Conservation (phyloP, 2,329 filamentous ascomycete species). For the Scopulariopsis brevicaulis region DNA sequence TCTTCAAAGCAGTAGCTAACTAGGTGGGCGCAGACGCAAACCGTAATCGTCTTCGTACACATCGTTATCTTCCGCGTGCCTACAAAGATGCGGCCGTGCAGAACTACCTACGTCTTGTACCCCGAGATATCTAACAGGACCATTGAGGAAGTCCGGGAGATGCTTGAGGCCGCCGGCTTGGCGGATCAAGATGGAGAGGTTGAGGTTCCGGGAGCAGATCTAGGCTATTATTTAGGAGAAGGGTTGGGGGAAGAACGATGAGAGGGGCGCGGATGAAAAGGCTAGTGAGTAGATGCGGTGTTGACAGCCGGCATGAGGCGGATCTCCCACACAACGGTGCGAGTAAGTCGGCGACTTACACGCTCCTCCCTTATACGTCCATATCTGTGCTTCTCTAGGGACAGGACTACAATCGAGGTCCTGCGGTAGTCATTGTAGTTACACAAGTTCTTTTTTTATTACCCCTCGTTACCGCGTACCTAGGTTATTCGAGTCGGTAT, state of each 20-base stretch:
- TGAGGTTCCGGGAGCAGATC: conserved; percentile 14
- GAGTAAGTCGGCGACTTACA: no score
- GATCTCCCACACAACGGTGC: no score
- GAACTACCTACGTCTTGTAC: conserved; percentile 26
- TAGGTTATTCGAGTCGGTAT: no score
- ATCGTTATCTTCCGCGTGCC: conserved; percentile 40
- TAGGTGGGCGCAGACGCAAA: conserved; percentile 34
- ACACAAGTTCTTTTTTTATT: no score
- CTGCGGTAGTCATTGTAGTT: no score
- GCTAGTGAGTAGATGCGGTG: no score
- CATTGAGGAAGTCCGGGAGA: conserved; percentile 25
- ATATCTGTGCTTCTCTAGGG: no score
- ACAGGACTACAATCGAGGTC: no score
- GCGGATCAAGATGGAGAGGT: conserved; percentile 22
- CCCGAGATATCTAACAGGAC: conserved; percentile 28
- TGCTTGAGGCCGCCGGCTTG: conserved; percentile 24
- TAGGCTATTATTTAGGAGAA: conserved; percentile 13
- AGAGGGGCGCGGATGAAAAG: background rate
- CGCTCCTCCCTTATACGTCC: no score
- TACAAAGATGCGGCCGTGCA: conserved; percentile 29
- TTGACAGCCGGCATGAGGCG: no score
- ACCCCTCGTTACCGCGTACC: no score
- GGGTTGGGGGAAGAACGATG: conserved; percentile 4
- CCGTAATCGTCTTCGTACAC: conserved; percentile 55
- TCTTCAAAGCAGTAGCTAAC: conserved; percentile 27